Conservation (phyloP, 768 basidiomycete species). For the Termitomyces sp. region DNA sequence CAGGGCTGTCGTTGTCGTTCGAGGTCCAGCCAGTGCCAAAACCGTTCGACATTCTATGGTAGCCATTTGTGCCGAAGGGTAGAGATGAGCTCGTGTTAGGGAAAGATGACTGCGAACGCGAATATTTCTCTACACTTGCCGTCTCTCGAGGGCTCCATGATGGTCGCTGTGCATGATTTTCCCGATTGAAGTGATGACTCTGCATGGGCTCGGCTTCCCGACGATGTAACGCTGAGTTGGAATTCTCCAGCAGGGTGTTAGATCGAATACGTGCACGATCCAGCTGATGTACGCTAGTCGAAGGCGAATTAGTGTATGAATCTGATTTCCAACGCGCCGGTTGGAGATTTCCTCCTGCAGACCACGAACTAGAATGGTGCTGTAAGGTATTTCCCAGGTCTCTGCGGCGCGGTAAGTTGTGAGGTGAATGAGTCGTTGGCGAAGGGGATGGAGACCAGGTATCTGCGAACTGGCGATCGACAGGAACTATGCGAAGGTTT, state of each 20-base stretch:
- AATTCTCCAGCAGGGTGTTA: constrained; percentile 30
- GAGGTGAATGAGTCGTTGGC: constrained; percentile 16
- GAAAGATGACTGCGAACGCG: constrained; percentile 24
- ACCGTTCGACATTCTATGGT: constrained; percentile 27
- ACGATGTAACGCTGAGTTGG: constrained; percentile 18
- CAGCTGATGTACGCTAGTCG: constrained; percentile 17
- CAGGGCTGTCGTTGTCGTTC: constrained; percentile 22
- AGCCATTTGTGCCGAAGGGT: constrained; percentile 29
- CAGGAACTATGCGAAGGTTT: constrained; percentile 21
- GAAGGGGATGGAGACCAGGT: constrained; percentile 22
- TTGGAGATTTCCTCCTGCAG: constrained; percentile 28
- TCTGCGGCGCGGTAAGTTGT: constrained; percentile 24
- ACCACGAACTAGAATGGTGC: constrained; percentile 26
- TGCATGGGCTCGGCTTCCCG: constrained; percentile 23
- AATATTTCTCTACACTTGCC: constrained; percentile 25
- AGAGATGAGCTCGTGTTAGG: constrained; percentile 30
- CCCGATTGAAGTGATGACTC: constrained; percentile 23
- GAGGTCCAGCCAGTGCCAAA: constrained; percentile 38
- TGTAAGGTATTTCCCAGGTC: constrained; percentile 23
- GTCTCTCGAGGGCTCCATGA: constrained; percentile 33
- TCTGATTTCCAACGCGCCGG: constrained; percentile 34
- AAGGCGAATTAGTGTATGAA: constrained; percentile 20
- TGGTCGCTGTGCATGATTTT: constrained; percentile 27
- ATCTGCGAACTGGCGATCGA: constrained; percentile 15
- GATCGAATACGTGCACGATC: constrained; percentile 34